Evolutionary conservation across 495 filamentous ascomycete species (phyloP), one percentile per base, ranked within the genome.

Genomic region (Penicillium salamii): DNA sequence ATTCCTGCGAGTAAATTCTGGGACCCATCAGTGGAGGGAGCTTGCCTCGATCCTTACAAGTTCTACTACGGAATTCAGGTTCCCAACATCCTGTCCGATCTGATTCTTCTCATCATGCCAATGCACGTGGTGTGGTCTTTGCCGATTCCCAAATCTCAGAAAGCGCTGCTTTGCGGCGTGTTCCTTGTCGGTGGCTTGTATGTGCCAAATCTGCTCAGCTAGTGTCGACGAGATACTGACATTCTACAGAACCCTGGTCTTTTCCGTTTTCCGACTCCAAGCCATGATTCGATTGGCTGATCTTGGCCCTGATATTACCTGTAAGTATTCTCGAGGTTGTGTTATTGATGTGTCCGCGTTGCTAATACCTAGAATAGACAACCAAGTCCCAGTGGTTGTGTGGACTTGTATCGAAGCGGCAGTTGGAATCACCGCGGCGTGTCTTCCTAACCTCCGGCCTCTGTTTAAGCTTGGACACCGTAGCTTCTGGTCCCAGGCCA

Each of bases 61-160:
- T 69, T 65, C 42, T 68, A 68, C 36, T 63, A 75, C 11, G 70
- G 61, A 12, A 59, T 59, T 18, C 60, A 69, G 20, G 57, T 73
- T 7, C 66, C 70, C 1, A 77, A 77, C 32, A 71, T 77, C 17
- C 21, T 73, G 14, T 57, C 66, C 2, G 74, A 76, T 45, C 42
- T 66, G 3, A 57, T 62, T 13, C 62, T 78, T 19, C 58, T 78
- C 12, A 23, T 75, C 0, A 68, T 82, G 31, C 80, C 81, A 0
- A 57, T 82, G 11, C 70, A 71, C 1, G 67, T 71, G 1, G 63
- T 80, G 5, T 66, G 66, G 57, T 57, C 54, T 5, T 54, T 77
- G 9, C 68, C 72, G 2, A 63, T 77, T 33, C 45, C 65, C 2
- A 59, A 55, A 44, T 54, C 50, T 13, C 61, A 72, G 42, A 78